Evolutionary conservation across 1,284 basidiomycete species (phyloP).

Genomic region (Termitomyces sp.): DNA sequence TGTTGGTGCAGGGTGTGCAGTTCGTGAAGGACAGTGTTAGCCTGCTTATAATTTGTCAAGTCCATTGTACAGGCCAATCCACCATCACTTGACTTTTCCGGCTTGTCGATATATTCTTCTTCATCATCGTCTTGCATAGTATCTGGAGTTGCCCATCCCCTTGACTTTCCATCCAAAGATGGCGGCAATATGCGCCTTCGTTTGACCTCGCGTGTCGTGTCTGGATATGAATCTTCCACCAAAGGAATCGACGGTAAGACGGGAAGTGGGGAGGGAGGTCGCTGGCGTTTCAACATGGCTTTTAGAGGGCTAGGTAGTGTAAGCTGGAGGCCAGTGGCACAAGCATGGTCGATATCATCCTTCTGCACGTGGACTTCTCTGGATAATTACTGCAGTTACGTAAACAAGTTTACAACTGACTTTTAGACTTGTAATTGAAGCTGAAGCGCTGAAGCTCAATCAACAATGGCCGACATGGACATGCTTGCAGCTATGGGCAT

Average conservation of each 20-base stretch:
- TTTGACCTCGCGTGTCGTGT: constrained; percentile 35
- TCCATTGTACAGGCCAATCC: neutral
- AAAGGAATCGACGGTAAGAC: constrained; percentile 36
- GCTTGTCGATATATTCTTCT: constrained; percentile 30
- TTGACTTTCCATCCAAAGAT: constrained; percentile 38
- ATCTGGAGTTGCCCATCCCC: constrained; percentile 33
- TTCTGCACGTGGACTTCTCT: constrained; percentile 2
- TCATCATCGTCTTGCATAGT: constrained; percentile 26
- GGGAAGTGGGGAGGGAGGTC: constrained; percentile 47
- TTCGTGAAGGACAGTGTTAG: constrained; percentile 62
- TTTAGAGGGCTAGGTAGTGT: neutral
- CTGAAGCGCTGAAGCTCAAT: neutral
- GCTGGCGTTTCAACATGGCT: constrained; percentile 65
- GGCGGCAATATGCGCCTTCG: constrained; percentile 45
- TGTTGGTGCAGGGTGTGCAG: constrained; percentile 64
- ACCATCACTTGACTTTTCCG: neutral
- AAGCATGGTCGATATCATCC: neutral
- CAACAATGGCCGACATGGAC: constrained; percentile 56
- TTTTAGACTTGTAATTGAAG: neutral
- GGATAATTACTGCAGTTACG: constrained; percentile 7
- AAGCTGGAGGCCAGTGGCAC: constrained; percentile 7
- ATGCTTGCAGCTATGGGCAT: constrained; percentile 79
- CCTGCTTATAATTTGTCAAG: constrained; percentile 44
- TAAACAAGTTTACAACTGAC: neutral
- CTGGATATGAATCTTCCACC: constrained; percentile 22